phyloP scores from a whole-genome alignment of 108 stramenopile genomes.

The Skeletonema tropicum region DNA sequence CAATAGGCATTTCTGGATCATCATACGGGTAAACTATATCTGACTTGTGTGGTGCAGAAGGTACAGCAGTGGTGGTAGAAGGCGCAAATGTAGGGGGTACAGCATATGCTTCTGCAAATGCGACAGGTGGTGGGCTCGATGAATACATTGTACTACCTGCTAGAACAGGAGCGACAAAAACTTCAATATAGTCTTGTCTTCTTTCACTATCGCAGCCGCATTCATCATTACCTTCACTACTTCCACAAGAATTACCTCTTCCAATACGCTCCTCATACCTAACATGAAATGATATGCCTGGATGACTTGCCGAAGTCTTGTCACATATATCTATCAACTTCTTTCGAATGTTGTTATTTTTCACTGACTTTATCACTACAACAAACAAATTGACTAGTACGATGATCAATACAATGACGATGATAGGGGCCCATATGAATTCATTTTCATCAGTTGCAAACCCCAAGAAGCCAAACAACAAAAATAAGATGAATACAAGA shows the following conservation, averaged over 20 bases:
- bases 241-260: not conserved
- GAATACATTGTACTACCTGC: not conserved
- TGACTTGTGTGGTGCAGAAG: conserved; percentile 2
- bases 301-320: not conserved
- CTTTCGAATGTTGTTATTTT: not conserved
- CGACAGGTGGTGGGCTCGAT: not conserved
- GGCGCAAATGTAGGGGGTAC: not conserved
- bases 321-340: not conserved
- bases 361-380: not conserved
- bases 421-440: not conserved
- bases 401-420: not conserved
- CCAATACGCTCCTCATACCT: not conserved
- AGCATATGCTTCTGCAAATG: conserved; percentile 1
- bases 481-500: not conserved
- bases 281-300: not conserved
- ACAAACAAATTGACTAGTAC: not conserved
- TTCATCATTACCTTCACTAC: not conserved
- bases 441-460: not conserved
- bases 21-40: not conserved
- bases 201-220: not conserved
- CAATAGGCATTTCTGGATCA: conserved; percentile 2
- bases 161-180: not conserved
- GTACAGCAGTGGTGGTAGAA: not conserved
- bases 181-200: conserved; percentile 1
- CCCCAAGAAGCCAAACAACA: not conserved